Percentiles rank a stretch among this genome's conserved stretches.
Conservation (phyloP, 2,329 filamentous ascomycete genomes). For the Moelleriella libera region DNA sequence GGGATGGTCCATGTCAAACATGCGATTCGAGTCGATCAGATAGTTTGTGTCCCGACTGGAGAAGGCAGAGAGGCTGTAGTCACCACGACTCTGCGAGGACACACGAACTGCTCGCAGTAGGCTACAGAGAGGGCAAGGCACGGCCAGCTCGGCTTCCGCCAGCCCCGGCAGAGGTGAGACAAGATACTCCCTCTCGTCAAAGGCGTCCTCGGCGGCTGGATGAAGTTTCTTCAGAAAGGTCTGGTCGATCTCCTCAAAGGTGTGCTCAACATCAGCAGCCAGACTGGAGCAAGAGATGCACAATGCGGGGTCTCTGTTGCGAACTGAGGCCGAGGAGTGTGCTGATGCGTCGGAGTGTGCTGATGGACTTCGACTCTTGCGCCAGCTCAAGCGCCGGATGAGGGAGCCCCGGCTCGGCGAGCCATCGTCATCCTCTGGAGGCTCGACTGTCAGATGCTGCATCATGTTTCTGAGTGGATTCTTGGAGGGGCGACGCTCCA, state of each 20-base stretch:
- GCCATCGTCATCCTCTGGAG: conserved; percentile 13
- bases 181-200: conserved; percentile 17
- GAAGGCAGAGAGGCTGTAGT: conserved; percentile 17
- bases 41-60: conserved; percentile 20
- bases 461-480: conserved; percentile 22
- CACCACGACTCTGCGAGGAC: conserved; percentile 14
- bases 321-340: conserved; percentile 8
- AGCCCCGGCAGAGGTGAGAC: conserved; percentile 13
- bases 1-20: conserved; percentile 17
- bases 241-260: conserved; percentile 16
- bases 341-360: conserved; percentile 15
- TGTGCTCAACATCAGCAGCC: conserved; percentile 18
- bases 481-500: conserved; percentile 18
- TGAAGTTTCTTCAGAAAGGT: conserved; percentile 14
- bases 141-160: conserved; percentile 17
- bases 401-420: conserved; percentile 15
- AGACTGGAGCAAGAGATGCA: conserved; percentile 16
- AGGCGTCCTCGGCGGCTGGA: conserved; percentile 14
- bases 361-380: conserved; percentile 20
- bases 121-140: conserved; percentile 20
- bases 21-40: conserved; percentile 15
- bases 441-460: conserved; percentile 21
- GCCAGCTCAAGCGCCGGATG: conserved; percentile 21
- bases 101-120: conserved; percentile 19
- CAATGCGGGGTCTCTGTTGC: conserved; percentile 15